A percentile compares a stretch with the other conserved stretches of the same genome.
Evolutionary conservation across 2,329 filamentous ascomycete species (phyloP).

Genomic region (Clarireedia sp.): DNA sequence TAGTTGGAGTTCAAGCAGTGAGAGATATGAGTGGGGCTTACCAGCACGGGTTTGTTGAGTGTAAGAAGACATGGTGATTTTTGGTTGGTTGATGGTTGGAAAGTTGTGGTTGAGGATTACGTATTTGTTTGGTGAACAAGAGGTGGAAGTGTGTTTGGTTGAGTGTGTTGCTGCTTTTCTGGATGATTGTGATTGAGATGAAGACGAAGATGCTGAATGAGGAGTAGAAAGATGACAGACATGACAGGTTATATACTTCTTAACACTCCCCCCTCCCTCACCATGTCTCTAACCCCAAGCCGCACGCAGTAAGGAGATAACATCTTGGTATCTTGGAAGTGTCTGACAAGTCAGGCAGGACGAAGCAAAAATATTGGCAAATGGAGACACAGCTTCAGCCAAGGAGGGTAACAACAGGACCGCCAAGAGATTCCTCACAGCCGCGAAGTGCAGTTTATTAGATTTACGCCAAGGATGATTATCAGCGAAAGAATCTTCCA

Average conservation of each 20-base stretch:
- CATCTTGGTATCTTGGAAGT: not conserved
- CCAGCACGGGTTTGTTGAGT: conserved; percentile 2
- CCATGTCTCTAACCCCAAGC: not conserved
- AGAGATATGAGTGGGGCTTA: not conserved
- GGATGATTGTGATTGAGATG: not conserved
- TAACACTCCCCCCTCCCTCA: not conserved
- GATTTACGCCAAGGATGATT: not conserved
- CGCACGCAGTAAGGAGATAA: not conserved
- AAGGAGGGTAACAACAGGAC: conserved; percentile 1
- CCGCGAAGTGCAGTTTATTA: not conserved
- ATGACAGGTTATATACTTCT: conserved; percentile 4
- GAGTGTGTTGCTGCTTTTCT: not conserved
- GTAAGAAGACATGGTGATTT: conserved; percentile 7
- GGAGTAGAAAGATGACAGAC: conserved; percentile 2
- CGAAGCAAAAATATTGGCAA: not conserved
- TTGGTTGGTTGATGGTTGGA: not conserved
- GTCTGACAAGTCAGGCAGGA: conserved; percentile 7
- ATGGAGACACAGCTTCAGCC: conserved; percentile 8
- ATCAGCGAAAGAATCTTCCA: not conserved
- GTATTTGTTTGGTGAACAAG: not conserved
- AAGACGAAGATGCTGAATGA: conserved; percentile 1
- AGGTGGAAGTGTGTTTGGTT: not conserved
- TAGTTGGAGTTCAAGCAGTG: not conserved
- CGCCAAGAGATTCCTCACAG: not conserved
- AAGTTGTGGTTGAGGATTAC: not conserved